Conservation (phyloP, 2,329 filamentous ascomycete species). For the Pseudocercospora pini-densiflorae region DNA sequence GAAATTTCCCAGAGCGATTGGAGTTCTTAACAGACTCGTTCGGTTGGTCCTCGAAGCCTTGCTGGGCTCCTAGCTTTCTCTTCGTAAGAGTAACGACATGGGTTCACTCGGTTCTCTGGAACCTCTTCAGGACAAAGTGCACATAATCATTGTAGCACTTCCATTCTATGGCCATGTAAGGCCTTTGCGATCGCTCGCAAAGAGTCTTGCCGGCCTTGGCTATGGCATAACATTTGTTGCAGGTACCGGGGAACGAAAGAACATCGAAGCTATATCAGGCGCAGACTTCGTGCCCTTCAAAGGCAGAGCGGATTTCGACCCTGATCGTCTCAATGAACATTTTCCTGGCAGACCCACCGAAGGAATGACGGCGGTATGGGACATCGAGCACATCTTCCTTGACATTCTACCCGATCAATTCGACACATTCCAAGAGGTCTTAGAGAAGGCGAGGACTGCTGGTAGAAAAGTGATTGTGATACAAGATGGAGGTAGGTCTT, state of each 20-base stretch:
- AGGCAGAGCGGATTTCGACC: constrained; percentile 30
- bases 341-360: constrained; percentile 32
- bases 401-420: constrained; percentile 6
- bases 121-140: constrained; percentile 6
- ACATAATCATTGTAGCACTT: constrained; percentile 32
- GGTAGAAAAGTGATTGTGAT: constrained; percentile 8
- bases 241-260: constrained; percentile 42
- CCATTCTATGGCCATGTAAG: constrained; percentile 35
- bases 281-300: constrained; percentile 44
- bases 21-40: neutral
- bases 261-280: constrained; percentile 43
- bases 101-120: neutral
- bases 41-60: neutral
- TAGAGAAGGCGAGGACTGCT: constrained; percentile 1
- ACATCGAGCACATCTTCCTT: constrained; percentile 18
- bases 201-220: constrained; percentile 45
- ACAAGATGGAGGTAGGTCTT: constrained; percentile 9
- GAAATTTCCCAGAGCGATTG: too few species aligned
- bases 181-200: constrained; percentile 41
- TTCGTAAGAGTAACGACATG: too few species aligned
- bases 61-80: too few species aligned
- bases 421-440: constrained; percentile 13
- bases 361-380: constrained; percentile 20
- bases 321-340: constrained; percentile 32
- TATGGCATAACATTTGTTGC: constrained; percentile 52